Conservation (phyloP, 805 yeast species). For the Teunomyces gatunensis region DNA sequence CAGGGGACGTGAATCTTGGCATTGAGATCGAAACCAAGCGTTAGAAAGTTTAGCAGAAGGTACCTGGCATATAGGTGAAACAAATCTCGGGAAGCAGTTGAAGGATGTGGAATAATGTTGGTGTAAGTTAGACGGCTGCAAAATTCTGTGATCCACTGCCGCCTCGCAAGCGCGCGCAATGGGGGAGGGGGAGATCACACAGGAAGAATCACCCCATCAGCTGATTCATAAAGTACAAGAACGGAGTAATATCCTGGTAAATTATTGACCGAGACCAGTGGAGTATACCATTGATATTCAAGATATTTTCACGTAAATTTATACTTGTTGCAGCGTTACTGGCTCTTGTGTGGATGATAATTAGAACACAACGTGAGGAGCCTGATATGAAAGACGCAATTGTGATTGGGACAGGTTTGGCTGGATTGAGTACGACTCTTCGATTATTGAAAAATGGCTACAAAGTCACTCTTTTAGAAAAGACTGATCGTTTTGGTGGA, state of each 20-base stretch:
- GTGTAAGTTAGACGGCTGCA: not conserved
- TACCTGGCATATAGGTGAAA: no score
- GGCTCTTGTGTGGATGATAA: constrained; percentile 1
- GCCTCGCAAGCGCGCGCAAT: not conserved
- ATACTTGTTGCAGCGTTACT: constrained; percentile 2
- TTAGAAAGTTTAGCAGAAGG: no score
- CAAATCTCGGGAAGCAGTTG: no score
- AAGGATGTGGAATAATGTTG: no score
- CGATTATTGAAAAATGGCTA: constrained; percentile 34
- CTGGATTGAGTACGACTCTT: constrained; percentile 49
- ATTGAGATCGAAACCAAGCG: no score
- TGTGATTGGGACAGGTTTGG: constrained; percentile 56
- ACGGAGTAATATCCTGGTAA: not conserved
- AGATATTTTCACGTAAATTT: not conserved
- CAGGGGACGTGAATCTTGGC: no score
- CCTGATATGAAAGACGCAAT: constrained; percentile 15
- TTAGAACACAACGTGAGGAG: not conserved
- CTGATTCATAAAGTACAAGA: not conserved
- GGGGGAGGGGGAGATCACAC: not conserved
- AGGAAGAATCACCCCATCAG: not conserved
- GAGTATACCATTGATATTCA: not conserved
- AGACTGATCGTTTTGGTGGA: constrained; percentile 50
- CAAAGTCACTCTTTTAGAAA: constrained; percentile 49
- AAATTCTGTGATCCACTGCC: not conserved
- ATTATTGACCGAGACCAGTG: not conserved